These are phyloP conservation scores for Hypholoma fasciculare DNA, from an alignment of 768 basidiomycete species.

Conservation along the genomic window DNA sequence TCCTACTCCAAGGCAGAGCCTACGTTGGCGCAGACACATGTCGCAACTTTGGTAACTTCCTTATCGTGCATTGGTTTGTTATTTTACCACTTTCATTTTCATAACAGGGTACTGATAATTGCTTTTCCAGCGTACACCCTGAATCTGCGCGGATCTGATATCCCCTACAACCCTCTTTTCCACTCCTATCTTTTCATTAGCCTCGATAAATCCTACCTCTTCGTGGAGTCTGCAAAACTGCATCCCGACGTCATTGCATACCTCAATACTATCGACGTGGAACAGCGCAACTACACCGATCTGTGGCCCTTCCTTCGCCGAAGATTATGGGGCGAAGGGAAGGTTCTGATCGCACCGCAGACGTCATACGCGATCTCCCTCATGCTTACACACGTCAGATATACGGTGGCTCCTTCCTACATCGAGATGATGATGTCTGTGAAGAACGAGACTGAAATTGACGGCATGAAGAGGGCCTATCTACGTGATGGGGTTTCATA, in stretches of 20 bases:
- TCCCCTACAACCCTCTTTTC: slow-evolving; percentile 92
- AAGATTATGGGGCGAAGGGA: slow-evolving; percentile 79
- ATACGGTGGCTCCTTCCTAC: slow-evolving; percentile 68
- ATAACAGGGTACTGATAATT: background rate
- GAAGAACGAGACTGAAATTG: slow-evolving; percentile 87
- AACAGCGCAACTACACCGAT: slow-evolving; percentile 68
- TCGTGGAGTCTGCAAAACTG: slow-evolving; percentile 72
- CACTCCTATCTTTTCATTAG: slow-evolving; percentile 83
- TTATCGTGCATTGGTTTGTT: slow-evolving; percentile 69
- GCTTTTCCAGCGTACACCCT: slow-evolving; percentile 69
- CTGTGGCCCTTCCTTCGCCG: slow-evolving; percentile 78
- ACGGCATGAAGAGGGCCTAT: slow-evolving; percentile 83
- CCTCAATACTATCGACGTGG: slow-evolving; percentile 55
- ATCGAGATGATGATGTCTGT: slow-evolving; percentile 80
- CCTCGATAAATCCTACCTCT: slow-evolving; percentile 61
- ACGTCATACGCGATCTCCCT: slow-evolving; percentile 84
- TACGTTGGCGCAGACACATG: slow-evolving; percentile 60
- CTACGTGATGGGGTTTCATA: slow-evolving; percentile 87
- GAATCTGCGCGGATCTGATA: slow-evolving; percentile 87
- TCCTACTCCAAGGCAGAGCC: slow-evolving; percentile 65
- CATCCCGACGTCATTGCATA: slow-evolving; percentile 58
- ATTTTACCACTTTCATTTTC: background rate
- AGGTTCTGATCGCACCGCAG: slow-evolving; percentile 69
- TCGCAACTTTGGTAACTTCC: slow-evolving; percentile 66
- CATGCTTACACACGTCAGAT: slow-evolving; percentile 82